Percentiles rank a stretch among this genome's conserved stretches.
Conservation (phyloP, 192 early-diverging fungal genomes). For the Obelidium mucronatum region DNA sequence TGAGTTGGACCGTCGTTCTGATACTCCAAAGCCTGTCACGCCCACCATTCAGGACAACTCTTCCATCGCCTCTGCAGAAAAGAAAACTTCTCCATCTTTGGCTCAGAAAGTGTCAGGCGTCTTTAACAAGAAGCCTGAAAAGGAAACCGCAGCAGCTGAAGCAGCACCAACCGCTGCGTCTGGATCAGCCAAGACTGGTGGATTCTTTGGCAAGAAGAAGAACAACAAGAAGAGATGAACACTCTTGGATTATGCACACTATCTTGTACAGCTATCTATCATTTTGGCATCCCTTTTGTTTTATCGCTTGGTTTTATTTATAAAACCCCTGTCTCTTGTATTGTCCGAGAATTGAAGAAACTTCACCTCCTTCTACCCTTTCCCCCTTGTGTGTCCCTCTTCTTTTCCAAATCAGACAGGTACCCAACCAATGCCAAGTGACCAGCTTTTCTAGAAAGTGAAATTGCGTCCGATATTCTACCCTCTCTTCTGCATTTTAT, state of each 20-base stretch:
- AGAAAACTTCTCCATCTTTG: constrained; percentile 2
- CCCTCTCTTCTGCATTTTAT: constrained; percentile 17
- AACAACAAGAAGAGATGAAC: neutral
- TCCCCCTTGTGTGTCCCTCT: neutral
- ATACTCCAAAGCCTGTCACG: neutral
- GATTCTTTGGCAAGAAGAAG: neutral
- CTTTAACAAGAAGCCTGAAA: neutral
- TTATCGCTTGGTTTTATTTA: neutral
- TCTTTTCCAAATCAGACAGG: neutral
- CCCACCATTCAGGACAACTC: neutral
- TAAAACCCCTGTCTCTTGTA: neutral
- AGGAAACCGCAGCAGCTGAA: neutral
- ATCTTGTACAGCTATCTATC: neutral
- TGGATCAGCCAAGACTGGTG: neutral
- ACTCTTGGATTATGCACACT: neutral
- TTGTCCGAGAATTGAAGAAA: neutral
- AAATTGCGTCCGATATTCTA: neutral
- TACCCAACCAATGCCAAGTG: neutral
- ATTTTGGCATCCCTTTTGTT: neutral
- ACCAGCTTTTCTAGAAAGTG: constrained; percentile 1
- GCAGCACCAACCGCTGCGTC: neutral
- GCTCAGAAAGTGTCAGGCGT: neutral
- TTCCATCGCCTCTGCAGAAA: neutral
- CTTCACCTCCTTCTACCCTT: neutral
- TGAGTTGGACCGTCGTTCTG: neutral